Evolutionary conservation across 148 eudicot genomes (phyloP).

Genomic region (Euryodendron excelsum): DNA sequence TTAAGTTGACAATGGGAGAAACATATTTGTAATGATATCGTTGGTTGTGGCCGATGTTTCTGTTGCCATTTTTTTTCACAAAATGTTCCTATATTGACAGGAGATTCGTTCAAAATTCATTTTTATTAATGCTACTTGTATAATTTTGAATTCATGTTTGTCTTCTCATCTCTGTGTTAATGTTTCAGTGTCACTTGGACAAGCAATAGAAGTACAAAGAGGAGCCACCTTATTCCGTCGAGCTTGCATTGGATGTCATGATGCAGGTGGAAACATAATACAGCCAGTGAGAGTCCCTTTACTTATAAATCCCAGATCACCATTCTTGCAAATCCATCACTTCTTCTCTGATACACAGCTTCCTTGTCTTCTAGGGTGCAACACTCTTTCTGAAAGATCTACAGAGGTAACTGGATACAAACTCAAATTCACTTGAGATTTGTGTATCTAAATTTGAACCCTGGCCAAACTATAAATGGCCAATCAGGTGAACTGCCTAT

Average conservation of each 20-base stretch:
- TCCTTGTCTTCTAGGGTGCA: slow-evolving; percentile 47
- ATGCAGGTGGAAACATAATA: slow-evolving; percentile 82
- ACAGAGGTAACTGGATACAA: slow-evolving; percentile 32
- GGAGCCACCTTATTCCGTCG: slow-evolving; percentile 53
- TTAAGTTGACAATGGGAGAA: not conserved
- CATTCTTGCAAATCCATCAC: not conserved
- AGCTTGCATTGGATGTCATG: slow-evolving; percentile 90
- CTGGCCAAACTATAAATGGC: no score
- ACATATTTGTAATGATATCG: not conserved
- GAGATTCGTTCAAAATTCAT: not conserved
- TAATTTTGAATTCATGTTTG: not conserved
- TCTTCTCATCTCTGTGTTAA: not conserved
- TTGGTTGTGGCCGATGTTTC: not conserved
- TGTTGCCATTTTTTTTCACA: not conserved
- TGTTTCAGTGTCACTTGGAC: slow-evolving; percentile 34
- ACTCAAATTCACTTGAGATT: not conserved
- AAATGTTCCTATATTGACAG: not conserved
- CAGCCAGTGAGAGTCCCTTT: slow-evolving; percentile 53
- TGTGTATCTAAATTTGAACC: not conserved
- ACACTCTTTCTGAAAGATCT: slow-evolving; percentile 76
- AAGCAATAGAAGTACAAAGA: slow-evolving; percentile 35
- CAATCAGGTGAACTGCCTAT: not conserved
- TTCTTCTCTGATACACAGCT: slow-evolving; percentile 1
- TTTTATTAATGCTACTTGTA: not conserved
- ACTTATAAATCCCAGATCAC: not conserved